Evolutionary conservation across 495 filamentous ascomycete genomes (phyloP).

Genomic region (Penicillium cataractarum): DNA sequence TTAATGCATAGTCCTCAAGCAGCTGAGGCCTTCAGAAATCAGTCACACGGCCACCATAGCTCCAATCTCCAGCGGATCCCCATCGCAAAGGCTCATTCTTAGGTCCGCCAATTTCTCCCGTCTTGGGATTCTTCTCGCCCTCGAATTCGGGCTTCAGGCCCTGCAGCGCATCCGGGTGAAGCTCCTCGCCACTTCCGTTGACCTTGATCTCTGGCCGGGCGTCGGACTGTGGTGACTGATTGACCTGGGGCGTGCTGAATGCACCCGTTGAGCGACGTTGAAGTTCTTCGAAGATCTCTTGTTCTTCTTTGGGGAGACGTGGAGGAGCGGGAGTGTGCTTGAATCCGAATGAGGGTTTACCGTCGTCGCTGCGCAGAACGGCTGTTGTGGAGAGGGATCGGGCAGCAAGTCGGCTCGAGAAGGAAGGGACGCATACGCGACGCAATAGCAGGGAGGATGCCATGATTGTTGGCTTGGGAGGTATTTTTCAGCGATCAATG

Average conservation of each 20-base stretch:
- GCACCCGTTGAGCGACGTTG: slow-evolving; percentile 73
- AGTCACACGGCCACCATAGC: slow-evolving; percentile 92
- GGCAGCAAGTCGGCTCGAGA: slow-evolving; percentile 25
- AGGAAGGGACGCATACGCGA: slow-evolving; percentile 25
- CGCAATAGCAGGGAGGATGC: slow-evolving; percentile 17
- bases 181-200: slow-evolving; percentile 58
- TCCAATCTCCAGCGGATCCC: slow-evolving; percentile 85
- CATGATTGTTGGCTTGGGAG: slow-evolving; percentile 19
- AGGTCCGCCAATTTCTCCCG: slow-evolving; percentile 93
- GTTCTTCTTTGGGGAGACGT: slow-evolving; percentile 82
- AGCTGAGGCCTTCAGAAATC: slow-evolving; percentile 66
- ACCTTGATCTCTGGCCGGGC: slow-evolving; percentile 48
- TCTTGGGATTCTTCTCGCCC: slow-evolving; percentile 89
- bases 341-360: slow-evolving; percentile 44
- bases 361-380: slow-evolving; percentile 30
- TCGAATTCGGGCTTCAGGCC: slow-evolving; percentile 92
- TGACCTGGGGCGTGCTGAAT: slow-evolving; percentile 64
- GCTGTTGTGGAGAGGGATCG: slow-evolving; percentile 42
- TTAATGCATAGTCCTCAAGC: slow-evolving; percentile 19
- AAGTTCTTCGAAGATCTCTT: slow-evolving; percentile 89
- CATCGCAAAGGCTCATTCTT: slow-evolving; percentile 97
- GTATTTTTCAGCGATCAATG: slow-evolving; percentile 10
- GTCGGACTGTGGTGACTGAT: slow-evolving; percentile 33
- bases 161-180: slow-evolving; percentile 70
- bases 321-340: slow-evolving; percentile 70